Percentiles rank a stretch among this genome's conserved stretches.
Evolutionary conservation across 805 yeast genomes (phyloP).

Genomic region (Metschnikowia lachancei): DNA sequence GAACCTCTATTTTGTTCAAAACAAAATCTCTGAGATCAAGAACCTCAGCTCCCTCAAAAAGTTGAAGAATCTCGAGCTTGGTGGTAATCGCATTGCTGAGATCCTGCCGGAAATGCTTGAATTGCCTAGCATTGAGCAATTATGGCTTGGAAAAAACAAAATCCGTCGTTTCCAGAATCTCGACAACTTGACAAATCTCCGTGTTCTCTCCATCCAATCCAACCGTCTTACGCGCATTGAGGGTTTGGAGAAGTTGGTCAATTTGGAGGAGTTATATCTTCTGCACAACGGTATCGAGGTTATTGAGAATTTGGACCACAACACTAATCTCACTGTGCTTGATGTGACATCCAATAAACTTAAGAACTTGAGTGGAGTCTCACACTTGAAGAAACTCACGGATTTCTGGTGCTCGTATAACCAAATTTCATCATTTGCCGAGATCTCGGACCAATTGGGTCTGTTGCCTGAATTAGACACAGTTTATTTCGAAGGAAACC

Average conservation of each 20-base stretch:
- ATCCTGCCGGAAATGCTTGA: slow-evolving; percentile 56
- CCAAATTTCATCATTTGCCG: slow-evolving; percentile 62
- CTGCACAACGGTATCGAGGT: slow-evolving; percentile 77
- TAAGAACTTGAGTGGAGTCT: slow-evolving; percentile 56
- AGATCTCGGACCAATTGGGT: slow-evolving; percentile 64
- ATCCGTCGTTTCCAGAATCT: slow-evolving; percentile 66
- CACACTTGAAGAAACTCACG: slow-evolving; percentile 67
- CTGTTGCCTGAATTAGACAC: slow-evolving; percentile 68
- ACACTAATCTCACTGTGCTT: slow-evolving; percentile 62
- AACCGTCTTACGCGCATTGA: slow-evolving; percentile 76
- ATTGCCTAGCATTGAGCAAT: slow-evolving; percentile 59
- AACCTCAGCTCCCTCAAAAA: slow-evolving; percentile 56
- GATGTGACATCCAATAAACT: slow-evolving; percentile 81
- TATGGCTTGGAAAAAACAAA: slow-evolving; percentile 92
- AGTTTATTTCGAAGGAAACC: slow-evolving; percentile 92
- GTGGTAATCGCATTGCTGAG: slow-evolving; percentile 73
- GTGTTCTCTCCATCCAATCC: slow-evolving; percentile 82
- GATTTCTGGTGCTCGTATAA: slow-evolving; percentile 94
- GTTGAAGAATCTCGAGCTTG: slow-evolving; percentile 75
- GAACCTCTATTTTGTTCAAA: slow-evolving; percentile 83
- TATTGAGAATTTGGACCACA: slow-evolving; percentile 75
- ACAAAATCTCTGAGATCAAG: slow-evolving; percentile 71
- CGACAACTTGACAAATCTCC: slow-evolving; percentile 54
- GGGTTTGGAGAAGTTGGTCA: slow-evolving; percentile 68
- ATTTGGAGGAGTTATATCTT: slow-evolving; percentile 81